These are phyloP conservation scores for Umbelopsis vinacea DNA, from an alignment of 192 early-diverging fungal species.

Conservation along the genomic window DNA sequence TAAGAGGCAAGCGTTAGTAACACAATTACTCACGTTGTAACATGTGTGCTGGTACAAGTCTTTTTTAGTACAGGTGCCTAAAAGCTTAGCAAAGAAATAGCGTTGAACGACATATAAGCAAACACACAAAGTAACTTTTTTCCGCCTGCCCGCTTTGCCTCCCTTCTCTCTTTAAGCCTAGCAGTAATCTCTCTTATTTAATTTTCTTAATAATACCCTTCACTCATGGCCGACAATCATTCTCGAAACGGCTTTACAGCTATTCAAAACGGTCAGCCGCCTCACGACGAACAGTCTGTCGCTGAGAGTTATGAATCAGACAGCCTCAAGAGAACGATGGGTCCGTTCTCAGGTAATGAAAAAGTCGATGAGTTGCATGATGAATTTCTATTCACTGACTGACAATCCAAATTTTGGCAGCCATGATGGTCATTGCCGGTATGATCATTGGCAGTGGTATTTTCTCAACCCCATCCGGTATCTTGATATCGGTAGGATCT, in stretches of 20 bases:
- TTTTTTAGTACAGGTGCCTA: not conserved
- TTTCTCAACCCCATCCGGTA: constrained; percentile 40
- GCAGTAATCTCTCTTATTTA: not conserved
- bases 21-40: too few relatives aligned
- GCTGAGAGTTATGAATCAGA: not conserved
- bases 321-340: not conserved
- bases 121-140: not conserved
- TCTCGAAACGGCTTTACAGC: not conserved
- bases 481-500: constrained; percentile 42
- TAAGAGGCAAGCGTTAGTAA: too few relatives aligned
- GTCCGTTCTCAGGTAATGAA: constrained; percentile 9
- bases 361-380: not conserved
- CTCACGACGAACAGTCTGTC: not conserved
- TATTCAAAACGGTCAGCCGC: not conserved
- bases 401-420: not conserved
- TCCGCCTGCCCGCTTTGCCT: not conserved
- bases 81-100: not conserved
- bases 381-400: not conserved
- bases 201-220: too few relatives aligned
- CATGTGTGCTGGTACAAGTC: too few relatives aligned
- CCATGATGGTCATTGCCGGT: constrained; percentile 17
- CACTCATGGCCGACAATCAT: not conserved
- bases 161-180: not conserved
- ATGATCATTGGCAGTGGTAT: constrained; percentile 47
- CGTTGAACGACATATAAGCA: too few relatives aligned